phyloP scores from a whole-genome alignment of 2,329 filamentous ascomycete species.

The Stachybotrys elegans region DNA sequence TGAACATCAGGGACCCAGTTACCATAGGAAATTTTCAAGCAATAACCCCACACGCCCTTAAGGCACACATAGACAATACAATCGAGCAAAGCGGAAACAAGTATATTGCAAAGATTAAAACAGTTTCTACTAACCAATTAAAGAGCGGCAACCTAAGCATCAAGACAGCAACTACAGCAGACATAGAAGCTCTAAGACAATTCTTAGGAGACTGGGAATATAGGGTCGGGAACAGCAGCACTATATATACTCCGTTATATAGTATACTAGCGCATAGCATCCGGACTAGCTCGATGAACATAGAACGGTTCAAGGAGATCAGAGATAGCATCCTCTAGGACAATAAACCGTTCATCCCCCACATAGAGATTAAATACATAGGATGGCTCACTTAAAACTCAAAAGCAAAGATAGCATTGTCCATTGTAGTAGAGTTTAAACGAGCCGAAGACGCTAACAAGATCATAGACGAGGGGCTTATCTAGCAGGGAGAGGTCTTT shows the following conservation, averaged over 20 bases:
- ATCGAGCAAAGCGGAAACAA: constrained; percentile 6
- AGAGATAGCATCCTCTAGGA: constrained; percentile 3
- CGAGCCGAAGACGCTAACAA: constrained; percentile 2
- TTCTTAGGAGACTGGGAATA: constrained; percentile 1
- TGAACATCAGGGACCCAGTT: constrained; percentile 1
- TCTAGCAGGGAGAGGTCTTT: constrained; percentile 3
- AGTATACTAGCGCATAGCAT: constrained; percentile 3
- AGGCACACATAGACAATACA: constrained; percentile 4
- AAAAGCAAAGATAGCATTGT: constrained; percentile 3
- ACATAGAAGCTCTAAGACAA: constrained; percentile 1
- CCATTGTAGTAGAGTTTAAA: constrained; percentile 4
- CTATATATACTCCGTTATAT: not conserved
- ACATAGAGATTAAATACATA: constrained; percentile 4
- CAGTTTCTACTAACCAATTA: constrained; percentile 3
- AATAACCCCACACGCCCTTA: constrained; percentile 4
- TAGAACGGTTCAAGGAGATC: not conserved
- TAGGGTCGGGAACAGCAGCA: not conserved
- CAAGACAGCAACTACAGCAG: constrained; percentile 1
- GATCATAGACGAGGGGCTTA: constrained; percentile 5
- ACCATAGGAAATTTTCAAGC: constrained; percentile 1
- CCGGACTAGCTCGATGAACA: constrained; percentile 3
- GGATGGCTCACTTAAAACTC: constrained; percentile 5
- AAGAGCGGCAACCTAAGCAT: constrained; percentile 6
- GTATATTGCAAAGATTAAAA: constrained; percentile 4
- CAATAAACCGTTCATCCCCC: constrained; percentile 3